Evolutionary conservation across 2,329 filamentous ascomycete species (phyloP), one percentile per base, ranked within the genome.

Genomic region (Fusarium pseudograminearum): DNA sequence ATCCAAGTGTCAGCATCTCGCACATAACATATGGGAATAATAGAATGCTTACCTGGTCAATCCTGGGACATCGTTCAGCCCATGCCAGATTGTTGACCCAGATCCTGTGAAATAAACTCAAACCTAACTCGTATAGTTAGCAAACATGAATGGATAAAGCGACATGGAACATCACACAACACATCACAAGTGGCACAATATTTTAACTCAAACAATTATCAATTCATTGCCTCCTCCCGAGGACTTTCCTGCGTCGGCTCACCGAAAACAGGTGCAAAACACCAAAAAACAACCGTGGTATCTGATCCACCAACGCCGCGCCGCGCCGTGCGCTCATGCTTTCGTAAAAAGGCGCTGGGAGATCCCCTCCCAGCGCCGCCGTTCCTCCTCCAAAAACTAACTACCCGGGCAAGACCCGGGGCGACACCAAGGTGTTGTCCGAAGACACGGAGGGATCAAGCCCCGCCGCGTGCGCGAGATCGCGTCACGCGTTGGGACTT

Each of bases 401-500:
- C 28, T 20, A 38, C 24, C 41, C 24, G 38, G 38, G 16, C 28
- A 36, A 34, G 46, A 15, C 24, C n/a, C 22, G 33, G 48, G 33
- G 26, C 26, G 42, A 40, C 59, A 59, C 59, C 48, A 65, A 60
- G 42, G 54, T 59, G 36, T 31, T 14, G 26, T 54, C 63, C 14
- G 36, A 42, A 48, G 51, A 20, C 6, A 31, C 30, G 56, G 33
- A 41, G 52, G 18, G 28, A 57, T 71, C 61, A 77, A 41, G 57
- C 54, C 69, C 71, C 60, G 30, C 59, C 65, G 40, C 77, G 76
- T 31, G 76, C 65, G 55, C 74, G 65, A 26, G 78, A 72, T 36
- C 78, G 75, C 34, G 78, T 79, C 51, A 77, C 65, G 26, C 78
- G 73, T 47, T 67, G 71, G 24, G 76, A 73, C 55, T 77, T 79